Conservation (phyloP, 495 filamentous ascomycete genomes). For the Cladorrhinum samala region DNA sequence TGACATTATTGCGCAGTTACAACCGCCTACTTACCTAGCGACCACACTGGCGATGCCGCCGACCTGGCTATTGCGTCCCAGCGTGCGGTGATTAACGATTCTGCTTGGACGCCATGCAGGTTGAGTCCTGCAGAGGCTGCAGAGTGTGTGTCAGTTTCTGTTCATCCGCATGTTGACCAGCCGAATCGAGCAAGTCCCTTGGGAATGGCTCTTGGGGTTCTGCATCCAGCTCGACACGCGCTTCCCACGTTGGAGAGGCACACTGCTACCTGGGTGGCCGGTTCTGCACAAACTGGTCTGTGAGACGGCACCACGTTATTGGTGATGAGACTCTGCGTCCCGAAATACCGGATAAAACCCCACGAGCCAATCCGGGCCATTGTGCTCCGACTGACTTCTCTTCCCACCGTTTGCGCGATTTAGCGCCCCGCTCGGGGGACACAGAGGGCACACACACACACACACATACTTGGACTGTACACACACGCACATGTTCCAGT, state of each 20-base stretch:
- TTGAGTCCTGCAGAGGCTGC: slow-evolving; percentile 3
- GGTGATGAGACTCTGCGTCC: slow-evolving; percentile 7
- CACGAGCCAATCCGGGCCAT: slow-evolving; percentile 7
- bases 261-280: background rate
- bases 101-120: background rate
- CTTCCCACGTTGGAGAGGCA: background rate
- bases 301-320: slow-evolving; percentile 4
- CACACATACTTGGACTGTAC: too few relatives aligned
- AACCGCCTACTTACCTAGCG: background rate
- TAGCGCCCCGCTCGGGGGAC: slow-evolving; percentile 6
- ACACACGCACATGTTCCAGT: background rate
- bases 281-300: slow-evolving; percentile 1
- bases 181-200: slow-evolving; percentile 16
- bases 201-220: background rate
- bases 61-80: background rate
- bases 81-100: background rate
- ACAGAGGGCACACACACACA: background rate
- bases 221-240: background rate
- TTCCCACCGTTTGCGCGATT: slow-evolving; percentile 19
- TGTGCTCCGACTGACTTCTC: background rate
- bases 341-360: slow-evolving; percentile 19
- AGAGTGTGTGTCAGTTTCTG: slow-evolving; percentile 4
- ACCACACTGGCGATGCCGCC: too few relatives aligned
- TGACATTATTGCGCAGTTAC: background rate
- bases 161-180: slow-evolving; percentile 8